Conservation (phyloP, 352 stramenopile species). For the Globisporangium alternatum region DNA sequence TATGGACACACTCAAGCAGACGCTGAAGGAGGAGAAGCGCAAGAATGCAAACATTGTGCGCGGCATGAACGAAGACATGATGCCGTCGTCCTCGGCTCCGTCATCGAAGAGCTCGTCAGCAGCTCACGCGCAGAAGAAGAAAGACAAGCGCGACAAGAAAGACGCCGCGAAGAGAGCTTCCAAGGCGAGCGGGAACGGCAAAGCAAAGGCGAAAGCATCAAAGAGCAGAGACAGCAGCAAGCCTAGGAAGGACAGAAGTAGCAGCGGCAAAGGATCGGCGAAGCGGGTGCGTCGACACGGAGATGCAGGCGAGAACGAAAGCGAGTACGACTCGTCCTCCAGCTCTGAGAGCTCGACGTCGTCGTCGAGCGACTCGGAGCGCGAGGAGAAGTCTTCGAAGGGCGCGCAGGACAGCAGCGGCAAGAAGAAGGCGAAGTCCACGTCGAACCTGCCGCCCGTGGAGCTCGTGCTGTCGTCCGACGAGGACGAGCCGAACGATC, state of each 20-base stretch:
- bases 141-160: slow-evolving; percentile 24
- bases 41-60: slow-evolving; percentile 34
- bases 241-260: slow-evolving; percentile 3
- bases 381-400: slow-evolving; percentile 25
- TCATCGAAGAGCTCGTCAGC: slow-evolving; percentile 5
- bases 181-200: slow-evolving; percentile 12
- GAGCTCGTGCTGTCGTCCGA: slow-evolving; percentile 67
- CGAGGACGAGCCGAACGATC: slow-evolving; percentile 66
- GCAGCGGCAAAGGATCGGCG: slow-evolving; percentile 7
- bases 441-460: slow-evolving; percentile 54
- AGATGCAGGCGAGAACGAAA: slow-evolving; percentile 26
- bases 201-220: slow-evolving; percentile 14
- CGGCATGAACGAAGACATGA: slow-evolving; percentile 44
- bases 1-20: slow-evolving; percentile 54
- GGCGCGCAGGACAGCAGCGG: slow-evolving; percentile 4
- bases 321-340: slow-evolving; percentile 34
- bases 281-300: slow-evolving; percentile 5
- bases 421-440: slow-evolving; percentile 33
- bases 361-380: slow-evolving; percentile 28
- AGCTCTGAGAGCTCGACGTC: slow-evolving; percentile 15
- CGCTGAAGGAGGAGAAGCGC: slow-evolving; percentile 43
- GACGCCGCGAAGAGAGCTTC: slow-evolving; percentile 5
- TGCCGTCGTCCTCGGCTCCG: slow-evolving; percentile 12
- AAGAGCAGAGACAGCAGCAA: slow-evolving; percentile 17
- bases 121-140: slow-evolving; percentile 16